Evolutionary conservation across 2,329 filamentous ascomycete genomes (phyloP), one percentile per base, ranked within the genome.

Genomic region (Penicillium janthinellum): DNA sequence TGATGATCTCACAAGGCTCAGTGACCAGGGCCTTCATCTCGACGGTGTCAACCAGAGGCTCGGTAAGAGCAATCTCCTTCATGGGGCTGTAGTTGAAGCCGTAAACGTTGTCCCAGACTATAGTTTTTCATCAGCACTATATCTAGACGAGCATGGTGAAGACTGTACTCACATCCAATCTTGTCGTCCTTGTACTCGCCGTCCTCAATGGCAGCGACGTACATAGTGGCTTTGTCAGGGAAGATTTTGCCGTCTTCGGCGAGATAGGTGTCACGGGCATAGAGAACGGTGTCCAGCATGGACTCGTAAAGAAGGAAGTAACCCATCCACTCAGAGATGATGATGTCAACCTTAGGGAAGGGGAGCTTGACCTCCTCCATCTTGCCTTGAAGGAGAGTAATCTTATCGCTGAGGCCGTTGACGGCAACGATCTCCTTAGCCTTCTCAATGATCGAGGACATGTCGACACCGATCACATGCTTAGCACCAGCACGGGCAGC

Each of bases 271-370:
- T 99, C 95, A 70, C 95, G 89, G 28, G 95, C 95, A 75, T 97
- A 98, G 60, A 99, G 86, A 53, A 99, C 95, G 35, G 95, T 99
- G 82, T 99, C 95, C 74, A 99, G 81, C 95, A 99, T 99, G 86
- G 87, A 91, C 87, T 99, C 95, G 81, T 99, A 99, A 62, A 99
- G 88, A 55, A 99, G 83, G 83, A 98, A 98, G 83, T 99, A 99
- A 37, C 95, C 95, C 95, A 99, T 99, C 95, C 95, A 99, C 83
- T 99, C 95, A 1, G 94, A 98, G 77, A 99, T 96, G 81, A 99
- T 99, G 76, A 99, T 99, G 75, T 99, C 95, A 67, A 99, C 95
- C 81, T 98, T 91, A 73, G 92, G 90, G 79, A 90, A 96, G 20
- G 95, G 95, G 64, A 99, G 84, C 73, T 90, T 84, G 48, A 99